Evolutionary conservation across 768 basidiomycete genomes (phyloP).

Genomic region (Pleurotus tuber-regium): DNA sequence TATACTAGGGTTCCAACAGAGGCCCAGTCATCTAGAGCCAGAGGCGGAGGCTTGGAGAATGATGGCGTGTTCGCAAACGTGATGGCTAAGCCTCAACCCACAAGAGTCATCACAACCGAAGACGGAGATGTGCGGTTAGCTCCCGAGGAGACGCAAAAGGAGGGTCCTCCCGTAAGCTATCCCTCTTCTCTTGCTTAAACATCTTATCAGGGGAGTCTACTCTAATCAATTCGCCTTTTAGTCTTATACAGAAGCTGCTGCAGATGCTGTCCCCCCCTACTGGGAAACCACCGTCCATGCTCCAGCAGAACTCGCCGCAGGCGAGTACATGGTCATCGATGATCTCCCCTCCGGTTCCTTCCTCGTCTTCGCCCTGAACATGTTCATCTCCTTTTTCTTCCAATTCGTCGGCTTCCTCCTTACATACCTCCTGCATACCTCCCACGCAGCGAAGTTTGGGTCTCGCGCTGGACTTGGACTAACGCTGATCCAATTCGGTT

Average conservation of each 20-base stretch:
- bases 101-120: constrained; percentile 42
- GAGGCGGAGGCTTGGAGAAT: constrained; percentile 77
- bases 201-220: no score
- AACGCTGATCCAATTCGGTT: constrained; percentile 91
- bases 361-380: constrained; percentile 70
- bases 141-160: constrained; percentile 81
- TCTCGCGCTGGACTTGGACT: constrained; percentile 94
- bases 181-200: no score
- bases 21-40: constrained; percentile 27
- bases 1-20: constrained; percentile 53
- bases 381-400: constrained; percentile 92
- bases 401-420: constrained; percentile 93
- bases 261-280: constrained; percentile 90
- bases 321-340: constrained; percentile 76
- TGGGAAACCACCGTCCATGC: constrained; percentile 96
- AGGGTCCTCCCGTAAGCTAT: constrained; percentile 82
- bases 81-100: constrained; percentile 74
- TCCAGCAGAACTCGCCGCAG: constrained; percentile 49
- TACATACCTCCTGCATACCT: constrained; percentile 88
- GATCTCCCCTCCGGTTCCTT: constrained; percentile 84
- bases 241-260: constrained; percentile 86
- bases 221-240: constrained; percentile 23
- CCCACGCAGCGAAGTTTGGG: constrained; percentile 92
- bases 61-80: constrained; percentile 97
- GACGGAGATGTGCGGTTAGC: constrained; percentile 60